Base-by-base conservation (phyloP, 441 rosid species). In the Raphanus hybrid region DNA sequence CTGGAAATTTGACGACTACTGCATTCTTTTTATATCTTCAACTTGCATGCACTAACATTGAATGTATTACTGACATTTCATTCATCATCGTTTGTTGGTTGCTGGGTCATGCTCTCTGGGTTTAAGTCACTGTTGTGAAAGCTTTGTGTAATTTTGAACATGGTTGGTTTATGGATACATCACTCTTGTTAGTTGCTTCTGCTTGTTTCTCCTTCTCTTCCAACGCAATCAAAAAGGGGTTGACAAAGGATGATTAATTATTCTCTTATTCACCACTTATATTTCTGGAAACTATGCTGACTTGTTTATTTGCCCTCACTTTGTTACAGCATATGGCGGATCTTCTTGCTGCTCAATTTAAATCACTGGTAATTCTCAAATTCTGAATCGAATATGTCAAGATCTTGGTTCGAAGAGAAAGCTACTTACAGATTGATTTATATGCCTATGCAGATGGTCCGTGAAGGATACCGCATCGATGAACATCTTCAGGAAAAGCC, bases 271-370 rank as follows among this genome's bases (percentile, higher is more conserved):
- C n/a, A n/a, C n/a, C n/a, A n/a, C n/a, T n/a, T n/a, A n/a, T n/a
- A n/a, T n/a, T n/a, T n/a, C n/a, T n/a, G n/a, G 34, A 29, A 29
- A 29, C 34, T 59, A 29, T 83, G 75, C 75, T 85, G 75, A 85
- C 78, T 41, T 78, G 59, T 67, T 35, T 52, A 67, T 84, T 75
- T 82, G 80, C 73, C 76, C 58, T 41, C 75, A 63, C 80, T 73
- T 37, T 82, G 74, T 70, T 26, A 73, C 97, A 96, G 98, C 89
- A 91, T 81, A 69, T 78, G 23, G 98, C 98, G 1, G 99, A 96
- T 86, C 84, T 96, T 85, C 98, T 96, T 77, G 97, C 97, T 3
- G 79, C 69, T 57, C 89, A 96, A 81, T 88, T 87, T 76, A 80
- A 80, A 71, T 75, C 88, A 68, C 87, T 90, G 99, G 99, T 96